A percentile compares a stretch with the other conserved stretches of the same genome.
Evolutionary conservation across 148 eudicot genomes (phyloP).

Genomic region (Rhododendron ovatum): DNA sequence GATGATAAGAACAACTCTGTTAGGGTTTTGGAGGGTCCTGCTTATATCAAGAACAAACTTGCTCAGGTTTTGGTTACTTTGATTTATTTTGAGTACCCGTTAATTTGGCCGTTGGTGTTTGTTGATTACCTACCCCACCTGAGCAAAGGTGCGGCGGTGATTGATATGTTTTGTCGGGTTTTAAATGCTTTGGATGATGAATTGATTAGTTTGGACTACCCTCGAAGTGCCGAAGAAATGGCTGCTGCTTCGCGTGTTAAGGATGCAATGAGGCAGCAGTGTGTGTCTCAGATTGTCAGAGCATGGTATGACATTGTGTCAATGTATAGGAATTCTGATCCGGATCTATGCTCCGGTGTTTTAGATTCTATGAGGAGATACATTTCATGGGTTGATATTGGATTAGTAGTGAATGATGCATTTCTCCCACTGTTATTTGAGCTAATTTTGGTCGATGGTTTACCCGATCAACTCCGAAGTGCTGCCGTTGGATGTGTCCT

Average conservation of each 20-base stretch:
- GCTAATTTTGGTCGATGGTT: constrained; percentile 60
- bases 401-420: constrained; percentile 63
- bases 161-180: constrained; percentile 95
- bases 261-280: constrained; percentile 97
- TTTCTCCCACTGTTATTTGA: constrained; percentile 71
- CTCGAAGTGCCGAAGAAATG: constrained; percentile 51
- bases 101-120: constrained; percentile 69
- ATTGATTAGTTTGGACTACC: constrained; percentile 83
- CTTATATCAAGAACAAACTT: constrained; percentile 82
- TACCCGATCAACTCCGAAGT: constrained; percentile 61
- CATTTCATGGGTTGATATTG: constrained; percentile 92
- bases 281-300: constrained; percentile 71
- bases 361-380: constrained; percentile 82
- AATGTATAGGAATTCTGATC: constrained; percentile 66
- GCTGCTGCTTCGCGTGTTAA: constrained; percentile 63
- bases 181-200: constrained; percentile 90
- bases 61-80: constrained; percentile 83
- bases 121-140: constrained; percentile 64
- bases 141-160: constrained; percentile 64
- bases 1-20: constrained; percentile 45
- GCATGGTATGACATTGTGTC: constrained; percentile 72
- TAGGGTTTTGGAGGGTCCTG: constrained; percentile 79
- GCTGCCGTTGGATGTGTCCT: constrained; percentile 70
- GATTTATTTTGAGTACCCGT: constrained; percentile 78
- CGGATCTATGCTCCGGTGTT: constrained; percentile 67